These are phyloP conservation scores for Glonium stellatum DNA, from an alignment of 495 filamentous ascomycete genomes.

Conservation along the genomic window DNA sequence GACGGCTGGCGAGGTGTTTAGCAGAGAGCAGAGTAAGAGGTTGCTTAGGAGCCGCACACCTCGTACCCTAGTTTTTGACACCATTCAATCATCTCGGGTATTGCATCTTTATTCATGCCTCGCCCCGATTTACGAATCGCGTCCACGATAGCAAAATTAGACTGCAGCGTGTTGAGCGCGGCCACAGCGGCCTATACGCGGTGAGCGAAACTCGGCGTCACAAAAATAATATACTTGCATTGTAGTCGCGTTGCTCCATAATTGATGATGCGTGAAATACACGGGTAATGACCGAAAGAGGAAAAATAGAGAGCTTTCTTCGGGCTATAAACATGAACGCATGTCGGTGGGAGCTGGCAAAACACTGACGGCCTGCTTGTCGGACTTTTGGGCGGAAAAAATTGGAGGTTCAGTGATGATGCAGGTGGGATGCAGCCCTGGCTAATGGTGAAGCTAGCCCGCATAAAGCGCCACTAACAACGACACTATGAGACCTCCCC, in stretches of 20 bases:
- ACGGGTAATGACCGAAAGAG: not conserved
- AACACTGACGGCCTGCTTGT: too few species aligned
- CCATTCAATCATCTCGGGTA: conserved; percentile 73
- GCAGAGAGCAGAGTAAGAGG: not conserved
- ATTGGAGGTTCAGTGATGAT: too few species aligned
- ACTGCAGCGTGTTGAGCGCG: conserved; percentile 83
- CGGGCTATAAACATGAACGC: conserved; percentile 8
- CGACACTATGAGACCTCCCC: too few species aligned
- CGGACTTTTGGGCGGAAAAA: too few species aligned
- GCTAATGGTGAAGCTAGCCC: too few species aligned
- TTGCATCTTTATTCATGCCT: conserved; percentile 57
- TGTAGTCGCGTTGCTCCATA: conserved; percentile 25
- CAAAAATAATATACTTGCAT: conserved; percentile 6
- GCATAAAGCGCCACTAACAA: too few species aligned
- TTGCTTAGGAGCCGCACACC: conserved; percentile 42
- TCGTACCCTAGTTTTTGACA: conserved; percentile 70
- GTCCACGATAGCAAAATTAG: conserved; percentile 72
- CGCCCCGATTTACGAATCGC: conserved; percentile 62
- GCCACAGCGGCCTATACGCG: conserved; percentile 66
- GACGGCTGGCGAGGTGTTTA: conserved; percentile 45
- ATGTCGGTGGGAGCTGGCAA: not conserved
- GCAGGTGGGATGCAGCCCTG: too few species aligned
- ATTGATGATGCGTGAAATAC: not conserved
- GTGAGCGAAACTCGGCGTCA: not conserved
- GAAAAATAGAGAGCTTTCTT: not conserved